These are phyloP conservation scores for Schizonepeta tenuifolia DNA, from an alignment of 257 asterid genomes.

Conservation along the genomic window DNA sequence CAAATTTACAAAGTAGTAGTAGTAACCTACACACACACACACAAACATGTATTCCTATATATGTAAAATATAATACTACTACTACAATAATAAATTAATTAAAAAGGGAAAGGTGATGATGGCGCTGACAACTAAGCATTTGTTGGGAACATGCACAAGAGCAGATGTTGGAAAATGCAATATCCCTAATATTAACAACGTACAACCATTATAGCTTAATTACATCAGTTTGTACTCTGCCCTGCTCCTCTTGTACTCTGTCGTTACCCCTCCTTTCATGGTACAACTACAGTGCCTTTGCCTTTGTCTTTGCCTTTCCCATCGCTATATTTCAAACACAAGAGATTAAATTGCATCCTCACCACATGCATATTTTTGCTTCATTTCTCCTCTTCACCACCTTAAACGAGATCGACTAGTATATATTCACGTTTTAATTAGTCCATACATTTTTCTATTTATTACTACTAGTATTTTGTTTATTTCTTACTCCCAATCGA, in stretches of 20 bases:
- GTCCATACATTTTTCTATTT: no score
- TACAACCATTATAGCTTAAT: background rate
- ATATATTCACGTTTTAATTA: no score
- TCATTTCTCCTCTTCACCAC: no score
- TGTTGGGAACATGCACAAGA: constrained; percentile 70
- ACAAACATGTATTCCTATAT: no score
- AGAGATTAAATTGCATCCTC: no score
- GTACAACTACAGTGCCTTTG: constrained; percentile 11
- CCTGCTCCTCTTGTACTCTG: constrained; percentile 2
- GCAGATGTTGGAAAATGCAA: constrained; percentile 50
- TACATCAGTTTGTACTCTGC: constrained; percentile 9
- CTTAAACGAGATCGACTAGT: no score
- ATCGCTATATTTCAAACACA: background rate
- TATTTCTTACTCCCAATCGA: constrained; percentile 11
- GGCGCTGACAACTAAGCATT: constrained; percentile 48
- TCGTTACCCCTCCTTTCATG: constrained; percentile 20
- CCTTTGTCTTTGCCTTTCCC: background rate
- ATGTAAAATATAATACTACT: no score
- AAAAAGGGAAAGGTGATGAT: constrained; percentile 53
- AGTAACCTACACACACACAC: background rate
- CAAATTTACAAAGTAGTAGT: background rate
- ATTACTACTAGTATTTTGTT: no score
- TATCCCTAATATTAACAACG: constrained; percentile 17
- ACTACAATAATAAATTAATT: no score
- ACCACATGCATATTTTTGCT: no score